A percentile compares a stretch with the other conserved stretches of the same genome.
phyloP scores from a whole-genome alignment of 306 rosid genomes.

The Trichosanthes truncata region DNA sequence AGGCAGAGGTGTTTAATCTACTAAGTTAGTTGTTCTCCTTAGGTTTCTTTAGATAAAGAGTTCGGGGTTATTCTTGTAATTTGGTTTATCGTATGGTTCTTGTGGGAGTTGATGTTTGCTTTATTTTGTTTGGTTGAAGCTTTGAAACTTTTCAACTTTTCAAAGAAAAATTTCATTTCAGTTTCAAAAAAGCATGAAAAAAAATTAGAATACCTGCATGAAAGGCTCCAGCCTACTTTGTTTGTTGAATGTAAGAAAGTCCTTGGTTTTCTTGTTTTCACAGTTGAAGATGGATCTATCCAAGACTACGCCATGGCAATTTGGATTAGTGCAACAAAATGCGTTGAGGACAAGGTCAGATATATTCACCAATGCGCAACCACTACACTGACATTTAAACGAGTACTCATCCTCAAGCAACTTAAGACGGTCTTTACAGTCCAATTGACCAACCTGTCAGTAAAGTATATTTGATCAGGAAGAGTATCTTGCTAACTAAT shows the following conservation, averaged over 20 bases:
- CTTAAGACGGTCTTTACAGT: constrained; percentile 50
- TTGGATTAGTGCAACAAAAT: constrained; percentile 46
- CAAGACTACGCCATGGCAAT: constrained; percentile 65
- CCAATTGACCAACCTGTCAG: constrained; percentile 85
- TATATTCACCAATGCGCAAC: constrained; percentile 52
- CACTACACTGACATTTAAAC: constrained; percentile 61
- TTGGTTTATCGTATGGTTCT: not conserved
- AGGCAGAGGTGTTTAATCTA: not conserved
- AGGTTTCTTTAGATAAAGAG: not conserved
- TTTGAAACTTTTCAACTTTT: not conserved
- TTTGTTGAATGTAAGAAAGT: constrained; percentile 8
- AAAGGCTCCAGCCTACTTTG: constrained; percentile 22
- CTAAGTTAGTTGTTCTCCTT: not conserved
- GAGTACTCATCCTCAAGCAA: constrained; percentile 64
- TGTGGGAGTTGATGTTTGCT: not conserved
- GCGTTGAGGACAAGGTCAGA: constrained; percentile 62
- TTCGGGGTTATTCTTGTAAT: not conserved
- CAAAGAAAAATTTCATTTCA: not conserved
- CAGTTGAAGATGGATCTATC: constrained; percentile 39
- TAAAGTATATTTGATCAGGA: not conserved
- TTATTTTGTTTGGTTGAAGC: not conserved
- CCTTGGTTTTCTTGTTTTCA: constrained; percentile 41
- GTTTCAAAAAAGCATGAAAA: not conserved
- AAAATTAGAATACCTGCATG: constrained; percentile 18
- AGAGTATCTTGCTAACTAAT: not conserved